phyloP scores from a whole-genome alignment of 768 basidiomycete genomes.

The Collybia sordida region DNA sequence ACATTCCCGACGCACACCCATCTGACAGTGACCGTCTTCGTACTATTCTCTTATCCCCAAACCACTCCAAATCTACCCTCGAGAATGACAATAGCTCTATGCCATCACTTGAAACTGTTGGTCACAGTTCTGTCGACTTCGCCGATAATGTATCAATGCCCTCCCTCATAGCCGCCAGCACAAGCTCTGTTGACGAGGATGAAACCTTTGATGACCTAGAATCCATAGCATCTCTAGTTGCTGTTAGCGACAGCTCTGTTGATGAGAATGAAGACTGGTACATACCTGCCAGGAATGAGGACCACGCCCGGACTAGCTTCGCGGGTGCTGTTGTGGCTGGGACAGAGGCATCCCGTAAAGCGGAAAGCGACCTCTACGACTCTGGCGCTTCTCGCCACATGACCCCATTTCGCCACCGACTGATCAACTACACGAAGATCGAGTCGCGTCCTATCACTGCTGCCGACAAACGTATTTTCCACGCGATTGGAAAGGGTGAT shows the following conservation, averaged over 20 bases:
- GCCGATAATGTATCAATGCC: too few species aligned
- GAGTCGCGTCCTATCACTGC: constrained; percentile 24
- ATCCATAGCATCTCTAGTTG: background rate
- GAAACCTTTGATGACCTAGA: background rate
- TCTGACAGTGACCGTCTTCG: too few species aligned
- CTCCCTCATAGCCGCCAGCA: too few species aligned
- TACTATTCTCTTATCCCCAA: too few species aligned
- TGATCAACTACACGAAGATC: constrained; percentile 28
- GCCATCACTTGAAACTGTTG: too few species aligned
- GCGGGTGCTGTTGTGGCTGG: constrained; percentile 4
- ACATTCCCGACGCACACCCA: background rate
- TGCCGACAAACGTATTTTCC: constrained; percentile 25
- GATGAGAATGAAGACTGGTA: too few species aligned
- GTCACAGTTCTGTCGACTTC: too few species aligned
- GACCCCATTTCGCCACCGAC: constrained; percentile 27
- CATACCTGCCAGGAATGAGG: background rate
- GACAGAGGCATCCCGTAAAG: background rate
- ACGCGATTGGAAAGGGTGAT: constrained; percentile 30
- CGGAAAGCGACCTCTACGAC: constrained; percentile 29
- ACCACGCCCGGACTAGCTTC: background rate
- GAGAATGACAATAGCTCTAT: too few species aligned
- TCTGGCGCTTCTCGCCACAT: constrained; percentile 37
- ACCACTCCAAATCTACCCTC: too few species aligned
- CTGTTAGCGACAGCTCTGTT: background rate
- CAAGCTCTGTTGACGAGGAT: too few species aligned